Evolutionary conservation across 495 filamentous ascomycete genomes (phyloP).

Genomic region (Aspergillus egyptiacus): DNA sequence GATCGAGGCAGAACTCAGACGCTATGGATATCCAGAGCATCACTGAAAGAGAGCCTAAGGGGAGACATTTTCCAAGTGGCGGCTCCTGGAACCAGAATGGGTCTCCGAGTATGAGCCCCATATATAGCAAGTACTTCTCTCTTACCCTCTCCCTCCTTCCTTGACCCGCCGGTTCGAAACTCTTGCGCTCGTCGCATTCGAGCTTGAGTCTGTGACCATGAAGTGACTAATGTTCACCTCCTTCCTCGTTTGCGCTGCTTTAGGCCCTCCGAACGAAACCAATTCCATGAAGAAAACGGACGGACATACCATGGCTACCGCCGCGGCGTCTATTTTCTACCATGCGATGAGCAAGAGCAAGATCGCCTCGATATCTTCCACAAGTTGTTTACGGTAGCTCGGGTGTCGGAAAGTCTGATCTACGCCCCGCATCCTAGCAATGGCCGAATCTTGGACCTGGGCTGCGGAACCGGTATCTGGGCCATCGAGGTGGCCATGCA

Average conservation of each 20-base stretch:
- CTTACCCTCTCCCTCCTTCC: conserved; percentile 7
- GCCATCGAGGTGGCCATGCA: conserved; percentile 75
- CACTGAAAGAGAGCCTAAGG: conserved; percentile 31
- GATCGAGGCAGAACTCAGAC: conserved; percentile 36
- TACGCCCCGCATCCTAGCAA: conserved; percentile 48
- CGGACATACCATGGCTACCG: conserved; percentile 46
- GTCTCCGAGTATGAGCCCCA: conserved; percentile 21
- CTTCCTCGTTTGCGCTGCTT: neutral
- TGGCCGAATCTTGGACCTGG: conserved; percentile 68
- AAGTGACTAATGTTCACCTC: conserved; percentile 18
- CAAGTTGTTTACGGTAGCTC: conserved; percentile 64
- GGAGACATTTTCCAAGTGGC: conserved; percentile 18
- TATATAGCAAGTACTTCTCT: conserved; percentile 33
- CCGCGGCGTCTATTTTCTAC: conserved; percentile 44
- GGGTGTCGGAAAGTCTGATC: conserved; percentile 46
- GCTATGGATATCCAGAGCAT: conserved; percentile 41
- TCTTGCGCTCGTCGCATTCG: neutral
- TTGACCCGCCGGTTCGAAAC: neutral
- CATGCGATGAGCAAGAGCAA: conserved; percentile 57
- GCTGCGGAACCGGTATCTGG: conserved; percentile 90
- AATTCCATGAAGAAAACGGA: conserved; percentile 41
- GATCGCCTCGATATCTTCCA: conserved; percentile 77
- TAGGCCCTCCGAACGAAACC: conserved; percentile 34
- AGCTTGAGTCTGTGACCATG: neutral
- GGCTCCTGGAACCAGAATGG: conserved; percentile 31